Evolutionary conservation across 257 asterid species (phyloP).

Genomic region (Galeopsis tetrahit): DNA sequence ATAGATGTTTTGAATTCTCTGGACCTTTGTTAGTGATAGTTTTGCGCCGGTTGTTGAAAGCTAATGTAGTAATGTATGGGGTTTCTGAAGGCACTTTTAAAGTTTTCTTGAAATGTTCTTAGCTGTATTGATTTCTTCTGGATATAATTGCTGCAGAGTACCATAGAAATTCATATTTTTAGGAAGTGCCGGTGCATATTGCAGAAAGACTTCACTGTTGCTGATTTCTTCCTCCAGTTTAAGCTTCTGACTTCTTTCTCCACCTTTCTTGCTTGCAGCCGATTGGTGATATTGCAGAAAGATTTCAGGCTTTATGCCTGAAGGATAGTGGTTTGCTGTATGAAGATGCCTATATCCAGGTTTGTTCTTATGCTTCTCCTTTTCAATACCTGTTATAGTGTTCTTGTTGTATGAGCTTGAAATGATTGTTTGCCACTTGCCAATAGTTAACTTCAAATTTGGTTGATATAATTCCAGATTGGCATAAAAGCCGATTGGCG

Average conservation of each 20-base stretch:
- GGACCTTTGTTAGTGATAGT: neutral
- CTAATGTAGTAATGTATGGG: neutral
- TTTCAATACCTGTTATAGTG: neutral
- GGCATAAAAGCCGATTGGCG: slow-evolving; percentile 97
- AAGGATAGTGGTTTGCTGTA: slow-evolving; percentile 95
- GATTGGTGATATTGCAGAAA: slow-evolving; percentile 81
- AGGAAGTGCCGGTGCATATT: slow-evolving; percentile 1
- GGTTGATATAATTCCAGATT: slow-evolving; percentile 55
- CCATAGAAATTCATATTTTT: slow-evolving; percentile 2
- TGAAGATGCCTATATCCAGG: slow-evolving; percentile 96
- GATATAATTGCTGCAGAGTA: slow-evolving; percentile 17
- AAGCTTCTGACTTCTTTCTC: slow-evolving; percentile 32
- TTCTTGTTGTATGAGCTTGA: slow-evolving; percentile 15
- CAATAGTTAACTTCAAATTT: slow-evolving; percentile 22
- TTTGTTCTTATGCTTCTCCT: slow-evolving; percentile 33
- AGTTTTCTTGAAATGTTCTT: neutral
- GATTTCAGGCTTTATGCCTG: slow-evolving; percentile 76
- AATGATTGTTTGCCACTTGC: slow-evolving; percentile 1
- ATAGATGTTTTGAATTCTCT: slow-evolving; percentile 6
- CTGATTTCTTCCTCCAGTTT: slow-evolving; percentile 13
- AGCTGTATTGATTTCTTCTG: slow-evolving; percentile 19
- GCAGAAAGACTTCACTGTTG: slow-evolving; percentile 5
- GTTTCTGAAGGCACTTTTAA: neutral
- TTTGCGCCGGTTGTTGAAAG: neutral
- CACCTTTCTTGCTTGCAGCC: slow-evolving; percentile 62